Conservation (phyloP, 352 stramenopile species). For the Pythium biforme region DNA sequence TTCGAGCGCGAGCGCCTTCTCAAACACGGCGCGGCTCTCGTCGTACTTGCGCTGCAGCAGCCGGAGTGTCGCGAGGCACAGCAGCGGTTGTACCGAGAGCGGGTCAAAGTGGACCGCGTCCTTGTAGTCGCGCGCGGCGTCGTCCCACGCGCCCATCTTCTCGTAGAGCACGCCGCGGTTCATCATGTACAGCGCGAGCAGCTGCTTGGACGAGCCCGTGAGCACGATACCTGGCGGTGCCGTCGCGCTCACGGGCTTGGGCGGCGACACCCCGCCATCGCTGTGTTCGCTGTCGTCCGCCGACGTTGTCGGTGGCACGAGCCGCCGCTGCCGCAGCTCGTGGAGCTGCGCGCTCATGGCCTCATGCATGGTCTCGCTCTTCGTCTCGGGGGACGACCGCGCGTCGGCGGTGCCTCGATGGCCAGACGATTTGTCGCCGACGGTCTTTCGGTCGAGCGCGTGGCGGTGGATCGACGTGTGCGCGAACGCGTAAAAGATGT, state of each 20-base stretch:
- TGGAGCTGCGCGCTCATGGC: slow-evolving; percentile 26
- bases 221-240: slow-evolving; percentile 17
- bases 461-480: slow-evolving; percentile 51
- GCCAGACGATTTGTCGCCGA: slow-evolving; percentile 12
- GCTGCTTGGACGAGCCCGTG: slow-evolving; percentile 59
- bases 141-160: slow-evolving; percentile 40
- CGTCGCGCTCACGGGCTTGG: slow-evolving; percentile 8
- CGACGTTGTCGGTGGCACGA: not conserved
- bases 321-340: slow-evolving; percentile 17
- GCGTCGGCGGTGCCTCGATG: not conserved
- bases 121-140: slow-evolving; percentile 52
- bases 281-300: not conserved
- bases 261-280: not conserved
- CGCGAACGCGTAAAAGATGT: slow-evolving; percentile 67
- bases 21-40: slow-evolving; percentile 37
- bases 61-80: slow-evolving; percentile 64
- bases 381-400: not conserved
- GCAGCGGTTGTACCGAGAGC: slow-evolving; percentile 47
- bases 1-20: slow-evolving; percentile 47
- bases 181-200: slow-evolving; percentile 64
- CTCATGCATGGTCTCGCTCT: slow-evolving; percentile 21
- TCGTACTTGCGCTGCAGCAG: slow-evolving; percentile 40
- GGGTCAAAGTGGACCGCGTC: slow-evolving; percentile 71
- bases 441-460: slow-evolving; percentile 52
- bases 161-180: slow-evolving; percentile 73